Conservation (phyloP, 2,329 filamentous ascomycete species). For the Erysiphe pulchra region DNA sequence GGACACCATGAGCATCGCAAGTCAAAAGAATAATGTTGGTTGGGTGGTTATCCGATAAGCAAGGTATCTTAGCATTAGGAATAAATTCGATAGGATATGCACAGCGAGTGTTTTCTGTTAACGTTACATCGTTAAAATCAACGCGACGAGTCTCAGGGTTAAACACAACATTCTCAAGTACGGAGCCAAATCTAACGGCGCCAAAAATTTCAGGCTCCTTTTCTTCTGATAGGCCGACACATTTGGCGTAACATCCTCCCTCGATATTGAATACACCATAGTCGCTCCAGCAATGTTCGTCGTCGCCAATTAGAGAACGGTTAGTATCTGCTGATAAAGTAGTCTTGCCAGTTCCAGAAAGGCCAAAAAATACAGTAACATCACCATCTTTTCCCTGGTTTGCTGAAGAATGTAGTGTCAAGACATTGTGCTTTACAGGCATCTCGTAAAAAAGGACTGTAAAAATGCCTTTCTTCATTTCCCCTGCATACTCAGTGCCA, state of each 20-base stretch:
- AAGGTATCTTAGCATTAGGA: conserved; percentile 94
- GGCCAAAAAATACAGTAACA: conserved; percentile 96
- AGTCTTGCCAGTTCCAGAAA: conserved; percentile 96
- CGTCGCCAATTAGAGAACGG: conserved; percentile 86
- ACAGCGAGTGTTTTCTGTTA: conserved; percentile 96
- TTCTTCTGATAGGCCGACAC: conserved; percentile 85
- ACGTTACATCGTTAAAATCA: conserved; percentile 81
- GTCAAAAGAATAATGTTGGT: conserved; percentile 96
- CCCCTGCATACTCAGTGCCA: conserved; percentile 91
- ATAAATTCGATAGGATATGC: conserved; percentile 99
- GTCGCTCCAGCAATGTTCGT: conserved; percentile 99
- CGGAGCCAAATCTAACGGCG: conserved; percentile 88
- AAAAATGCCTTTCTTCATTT: conserved; percentile 98
- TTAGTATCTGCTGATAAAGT: conserved; percentile 93
- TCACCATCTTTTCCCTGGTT: conserved; percentile 90
- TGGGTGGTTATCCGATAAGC: conserved; percentile 65
- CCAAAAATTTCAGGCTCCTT: conserved; percentile 97
- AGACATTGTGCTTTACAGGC: conserved; percentile 97
- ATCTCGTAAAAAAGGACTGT: conserved; percentile 99
- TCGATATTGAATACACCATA: conserved; percentile 97
- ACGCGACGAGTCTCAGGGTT: conserved; percentile 71
- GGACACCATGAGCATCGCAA: conserved; percentile 88
- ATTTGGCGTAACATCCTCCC: conserved; percentile 98
- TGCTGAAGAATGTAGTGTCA: conserved; percentile 93
- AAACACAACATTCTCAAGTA: conserved; percentile 97